Percentiles rank a stretch among this genome's conserved stretches.
These are phyloP conservation scores for Blumeria graminis DNA, from an alignment of 2,329 filamentous ascomycete genomes.

Conservation along the genomic window DNA sequence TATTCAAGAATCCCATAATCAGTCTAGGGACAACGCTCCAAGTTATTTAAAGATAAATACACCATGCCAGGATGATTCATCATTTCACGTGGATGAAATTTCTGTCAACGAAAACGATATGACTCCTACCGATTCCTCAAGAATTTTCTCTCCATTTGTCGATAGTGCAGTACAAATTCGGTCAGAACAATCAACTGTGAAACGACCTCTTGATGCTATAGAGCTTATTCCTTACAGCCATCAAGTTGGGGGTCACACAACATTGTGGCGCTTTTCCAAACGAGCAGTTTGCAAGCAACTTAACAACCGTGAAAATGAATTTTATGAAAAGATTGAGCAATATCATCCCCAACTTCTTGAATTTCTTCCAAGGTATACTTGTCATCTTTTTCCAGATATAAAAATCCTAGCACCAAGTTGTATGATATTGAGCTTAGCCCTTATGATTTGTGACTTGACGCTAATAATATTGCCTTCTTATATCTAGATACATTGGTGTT, in stretches of 20 bases:
- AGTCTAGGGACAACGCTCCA: neutral
- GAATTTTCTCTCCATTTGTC: neutral
- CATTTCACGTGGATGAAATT: too few relatives aligned
- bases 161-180: neutral
- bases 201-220: conserved; percentile 56
- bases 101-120: neutral
- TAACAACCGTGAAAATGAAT: conserved; percentile 95
- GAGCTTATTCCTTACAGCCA: conserved; percentile 93
- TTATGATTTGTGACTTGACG: neutral
- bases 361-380: conserved; percentile 59
- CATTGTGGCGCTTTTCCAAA: conserved; percentile 84
- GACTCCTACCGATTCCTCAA: neutral
- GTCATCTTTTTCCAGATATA: neutral
- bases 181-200: conserved; percentile 16
- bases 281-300: conserved; percentile 93
- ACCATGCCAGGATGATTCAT: neutral
- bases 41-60: neutral
- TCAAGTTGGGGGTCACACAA: conserved; percentile 91
- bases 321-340: conserved; percentile 88
- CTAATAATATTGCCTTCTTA: conserved; percentile 10
- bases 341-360: conserved; percentile 72
- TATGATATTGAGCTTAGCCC: neutral
- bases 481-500: conserved; percentile 71
- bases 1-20: neutral
- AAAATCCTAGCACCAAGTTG: neutral